Base-by-base conservation (phyloP, 2,329 filamentous ascomycete species). In the Diplodia intermedia region DNA sequence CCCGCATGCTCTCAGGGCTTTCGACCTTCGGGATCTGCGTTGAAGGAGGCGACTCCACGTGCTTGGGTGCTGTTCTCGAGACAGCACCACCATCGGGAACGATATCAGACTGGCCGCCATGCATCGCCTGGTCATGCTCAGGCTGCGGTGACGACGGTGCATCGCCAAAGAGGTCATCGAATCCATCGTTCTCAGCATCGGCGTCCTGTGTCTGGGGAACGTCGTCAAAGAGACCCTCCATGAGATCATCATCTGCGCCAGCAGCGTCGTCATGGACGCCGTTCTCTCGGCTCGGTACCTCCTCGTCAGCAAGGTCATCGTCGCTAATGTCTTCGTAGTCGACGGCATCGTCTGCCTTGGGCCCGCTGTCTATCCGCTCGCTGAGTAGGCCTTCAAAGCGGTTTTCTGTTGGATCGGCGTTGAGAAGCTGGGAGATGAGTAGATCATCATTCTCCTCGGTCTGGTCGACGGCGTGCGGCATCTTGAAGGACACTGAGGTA, bases 321-420 rank as follows among this genome's bases (percentile, higher is more conserved):
- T 98, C 94, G 71, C 91, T 91, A 70, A 98, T 94, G 75, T 97
- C 92, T 76, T 92, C 93, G 73, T 86, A 99, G 76, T 99, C 95
- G 70, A 95, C 82, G 50, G 95, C 95, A 80, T 98, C 92, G 69
- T 93, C 93, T 66, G 93, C 94, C 79, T 99, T 99, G 78, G 93
- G 91, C 23, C 85, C 86, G 65, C 77, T 72, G 65, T 83, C 82
- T 65, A 85, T 78, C 65, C 78, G 75, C 40, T 75, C 71, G 23
- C 20, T 49, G 65, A 75, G 72, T 40, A 68, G 33, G 23, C 66
- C 66, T 20, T 75, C 75, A 47, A 79, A 66, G 38, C 73, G 74
- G 8, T 68, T 73, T 36, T 72, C 72, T 69, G 55, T 56, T 11
- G 55, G 53, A 54, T 70, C 70, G 11, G 67, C 72, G 47, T 71